Evolutionary conservation across 163 green algal species (phyloP).

Genomic region (Chlorella variabilis): DNA sequence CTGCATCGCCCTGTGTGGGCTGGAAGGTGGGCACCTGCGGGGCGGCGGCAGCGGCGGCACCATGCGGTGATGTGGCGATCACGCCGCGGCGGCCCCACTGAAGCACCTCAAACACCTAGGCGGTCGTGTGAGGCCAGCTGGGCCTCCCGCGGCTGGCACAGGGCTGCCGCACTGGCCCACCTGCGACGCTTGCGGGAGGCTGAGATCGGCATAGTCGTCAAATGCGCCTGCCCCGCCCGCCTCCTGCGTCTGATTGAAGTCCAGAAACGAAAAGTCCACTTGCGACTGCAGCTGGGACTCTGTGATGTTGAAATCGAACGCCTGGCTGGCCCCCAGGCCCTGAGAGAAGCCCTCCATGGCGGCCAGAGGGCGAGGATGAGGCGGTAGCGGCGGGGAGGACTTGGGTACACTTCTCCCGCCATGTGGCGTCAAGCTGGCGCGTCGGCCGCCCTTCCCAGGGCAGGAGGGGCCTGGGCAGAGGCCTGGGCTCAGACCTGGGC

Average conservation of each 20-base stretch:
- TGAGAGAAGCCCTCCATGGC: slow-evolving; percentile 13
- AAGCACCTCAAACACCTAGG: too few species aligned
- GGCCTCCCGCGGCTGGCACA: too few species aligned
- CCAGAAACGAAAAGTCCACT: slow-evolving; percentile 45
- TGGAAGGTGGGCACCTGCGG: slow-evolving; percentile 29
- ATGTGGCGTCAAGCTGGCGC: too few species aligned
- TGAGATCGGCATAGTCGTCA: not conserved
- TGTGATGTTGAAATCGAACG: slow-evolving; percentile 13
- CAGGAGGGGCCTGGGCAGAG: too few species aligned
- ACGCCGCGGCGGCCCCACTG: too few species aligned
- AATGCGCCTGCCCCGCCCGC: not conserved
- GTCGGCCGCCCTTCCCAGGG: too few species aligned
- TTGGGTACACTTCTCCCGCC: too few species aligned
- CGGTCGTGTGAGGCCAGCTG: too few species aligned
- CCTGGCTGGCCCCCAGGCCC: not conserved
- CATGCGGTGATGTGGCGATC: not conserved
- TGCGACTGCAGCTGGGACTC: slow-evolving; percentile 33
- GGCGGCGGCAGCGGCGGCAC: not conserved
- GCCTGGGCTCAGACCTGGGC: too few species aligned
- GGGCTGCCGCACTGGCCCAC: not conserved
- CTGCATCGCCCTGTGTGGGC: slow-evolving; percentile 30
- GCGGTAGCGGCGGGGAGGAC: too few species aligned
- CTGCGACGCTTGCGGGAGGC: slow-evolving; percentile 5
- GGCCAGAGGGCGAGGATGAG: too few species aligned
- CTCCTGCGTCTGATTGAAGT: slow-evolving; percentile 21